These are phyloP conservation scores for Leccinellum albellum DNA, from an alignment of 768 basidiomycete species.

Conservation along the genomic window DNA sequence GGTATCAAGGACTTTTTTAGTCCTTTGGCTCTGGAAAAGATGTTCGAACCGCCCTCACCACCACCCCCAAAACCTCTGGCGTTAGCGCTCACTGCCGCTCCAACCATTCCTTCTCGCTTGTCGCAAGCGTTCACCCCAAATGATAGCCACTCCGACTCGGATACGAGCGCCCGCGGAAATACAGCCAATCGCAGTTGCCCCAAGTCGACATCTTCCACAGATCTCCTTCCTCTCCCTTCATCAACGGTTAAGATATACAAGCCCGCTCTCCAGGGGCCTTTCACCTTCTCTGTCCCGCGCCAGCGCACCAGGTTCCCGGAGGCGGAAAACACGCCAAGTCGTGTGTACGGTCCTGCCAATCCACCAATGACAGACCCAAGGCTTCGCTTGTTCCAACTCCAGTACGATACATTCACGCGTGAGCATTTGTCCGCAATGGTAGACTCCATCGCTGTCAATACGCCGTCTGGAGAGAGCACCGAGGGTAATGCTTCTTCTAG, in stretches of 20 bases:
- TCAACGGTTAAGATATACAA: constrained; percentile 39
- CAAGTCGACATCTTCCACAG: constrained; percentile 10
- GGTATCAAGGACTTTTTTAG: constrained; percentile 82
- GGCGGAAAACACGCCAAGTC: constrained; percentile 59
- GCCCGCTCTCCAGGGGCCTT: constrained; percentile 52
- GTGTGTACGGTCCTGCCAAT: constrained; percentile 18
- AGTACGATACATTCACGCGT: constrained; percentile 95
- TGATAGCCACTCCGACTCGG: constrained; percentile 27
- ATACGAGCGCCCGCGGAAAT: constrained; percentile 11
- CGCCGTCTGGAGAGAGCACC: constrained; percentile 56
- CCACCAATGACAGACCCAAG: constrained; percentile 61
- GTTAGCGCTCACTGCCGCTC: constrained; percentile 27
- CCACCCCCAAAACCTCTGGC: constrained; percentile 36
- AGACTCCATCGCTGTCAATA: constrained; percentile 86
- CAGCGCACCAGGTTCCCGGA: constrained; percentile 40
- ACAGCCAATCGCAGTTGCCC: constrained; percentile 5
- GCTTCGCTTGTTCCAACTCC: constrained; percentile 84
- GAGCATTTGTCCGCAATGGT: constrained; percentile 93
- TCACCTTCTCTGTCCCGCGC: constrained; percentile 71
- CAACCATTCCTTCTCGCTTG: constrained; percentile 33
- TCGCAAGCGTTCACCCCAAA: constrained; percentile 35
- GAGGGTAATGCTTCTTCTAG: constrained; percentile 43
- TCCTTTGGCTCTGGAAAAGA: constrained; percentile 78
- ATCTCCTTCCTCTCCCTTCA: constrained; percentile 1
- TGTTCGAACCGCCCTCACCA: constrained; percentile 93